Conservation (phyloP, 2,329 filamentous ascomycete species). For the Aspergillus luchuensis region DNA sequence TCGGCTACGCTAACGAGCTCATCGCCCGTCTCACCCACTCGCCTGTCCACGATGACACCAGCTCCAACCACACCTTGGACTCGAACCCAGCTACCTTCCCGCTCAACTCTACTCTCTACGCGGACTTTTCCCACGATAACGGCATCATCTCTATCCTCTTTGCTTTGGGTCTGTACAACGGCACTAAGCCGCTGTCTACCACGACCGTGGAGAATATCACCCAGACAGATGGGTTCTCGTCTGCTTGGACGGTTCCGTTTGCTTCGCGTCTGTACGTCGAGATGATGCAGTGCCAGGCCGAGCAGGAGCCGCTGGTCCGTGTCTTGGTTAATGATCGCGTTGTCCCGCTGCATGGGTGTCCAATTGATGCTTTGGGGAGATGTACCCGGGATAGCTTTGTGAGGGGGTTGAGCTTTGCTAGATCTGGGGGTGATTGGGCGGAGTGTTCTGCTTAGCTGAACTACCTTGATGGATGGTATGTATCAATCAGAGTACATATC, state of each 20-base stretch:
- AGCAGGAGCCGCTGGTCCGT: constrained; percentile 69
- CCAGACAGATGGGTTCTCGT: constrained; percentile 68
- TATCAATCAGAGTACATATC: too few relatives aligned
- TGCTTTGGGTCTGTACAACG: constrained; percentile 77
- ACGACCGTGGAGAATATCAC: constrained; percentile 51
- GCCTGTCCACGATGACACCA: constrained; percentile 72
- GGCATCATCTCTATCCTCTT: constrained; percentile 76
- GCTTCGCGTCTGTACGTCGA: constrained; percentile 80
- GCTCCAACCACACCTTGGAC: constrained; percentile 77
- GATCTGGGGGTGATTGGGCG: constrained; percentile 71
- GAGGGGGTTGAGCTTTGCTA: constrained; percentile 72
- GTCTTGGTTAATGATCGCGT: constrained; percentile 84
- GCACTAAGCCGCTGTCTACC: constrained; percentile 57
- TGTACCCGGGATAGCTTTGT: constrained; percentile 73
- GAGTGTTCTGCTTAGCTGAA: constrained; percentile 52
- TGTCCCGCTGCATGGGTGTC: constrained; percentile 69
- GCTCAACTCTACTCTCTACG: constrained; percentile 68
- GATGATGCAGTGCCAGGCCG: constrained; percentile 69
- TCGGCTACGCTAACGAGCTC: constrained; percentile 86
- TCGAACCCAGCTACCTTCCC: constrained; percentile 70
- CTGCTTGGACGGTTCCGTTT: constrained; percentile 81
- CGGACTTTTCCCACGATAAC: constrained; percentile 92
- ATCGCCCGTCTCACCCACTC: constrained; percentile 73
- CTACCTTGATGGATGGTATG: too few relatives aligned
- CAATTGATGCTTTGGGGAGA: constrained; percentile 67